phyloP scores from a whole-genome alignment of 2,329 filamentous ascomycete species.

The Apiospora rasikravindrae region DNA sequence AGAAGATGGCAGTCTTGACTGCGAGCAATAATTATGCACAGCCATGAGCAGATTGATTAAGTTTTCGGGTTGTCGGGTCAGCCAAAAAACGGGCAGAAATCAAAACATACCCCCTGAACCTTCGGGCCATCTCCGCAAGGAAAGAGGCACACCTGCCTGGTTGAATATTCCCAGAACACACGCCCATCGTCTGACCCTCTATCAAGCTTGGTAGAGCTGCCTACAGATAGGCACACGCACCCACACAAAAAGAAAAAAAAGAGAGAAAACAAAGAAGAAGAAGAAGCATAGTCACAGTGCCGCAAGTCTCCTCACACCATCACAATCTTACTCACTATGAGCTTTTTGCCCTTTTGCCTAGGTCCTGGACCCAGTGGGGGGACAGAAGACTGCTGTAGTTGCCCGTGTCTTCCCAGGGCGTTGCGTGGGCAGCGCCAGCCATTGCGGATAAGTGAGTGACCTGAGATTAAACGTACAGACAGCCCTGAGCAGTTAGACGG shows the following conservation, averaged over 20 bases:
- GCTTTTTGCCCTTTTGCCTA: neutral
- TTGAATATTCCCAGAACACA: too few relatives aligned
- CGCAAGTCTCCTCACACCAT: neutral
- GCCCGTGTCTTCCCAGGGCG: too few relatives aligned
- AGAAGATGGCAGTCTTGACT: neutral
- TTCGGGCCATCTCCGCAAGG: constrained; percentile 9
- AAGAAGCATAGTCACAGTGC: neutral
- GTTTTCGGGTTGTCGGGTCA: neutral
- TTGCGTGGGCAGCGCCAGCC: too few relatives aligned
- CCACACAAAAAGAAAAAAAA: too few relatives aligned
- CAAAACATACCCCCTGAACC: neutral
- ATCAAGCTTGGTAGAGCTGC: neutral
- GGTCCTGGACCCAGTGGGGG: too few relatives aligned
- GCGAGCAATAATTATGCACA: neutral
- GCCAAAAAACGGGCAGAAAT: neutral
- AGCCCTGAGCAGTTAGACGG: neutral
- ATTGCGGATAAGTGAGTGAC: neutral
- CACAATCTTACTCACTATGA: too few relatives aligned
- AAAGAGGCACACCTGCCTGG: neutral
- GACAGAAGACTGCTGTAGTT: too few relatives aligned
- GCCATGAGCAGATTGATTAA: neutral
- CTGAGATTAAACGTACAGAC: neutral
- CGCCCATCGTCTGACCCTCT: neutral
- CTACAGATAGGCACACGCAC: neutral
- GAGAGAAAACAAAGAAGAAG: neutral